A percentile compares a stretch with the other conserved stretches of the same genome.
phyloP scores from a whole-genome alignment of 768 basidiomycete species.

The Rhizopogon roseolus region DNA sequence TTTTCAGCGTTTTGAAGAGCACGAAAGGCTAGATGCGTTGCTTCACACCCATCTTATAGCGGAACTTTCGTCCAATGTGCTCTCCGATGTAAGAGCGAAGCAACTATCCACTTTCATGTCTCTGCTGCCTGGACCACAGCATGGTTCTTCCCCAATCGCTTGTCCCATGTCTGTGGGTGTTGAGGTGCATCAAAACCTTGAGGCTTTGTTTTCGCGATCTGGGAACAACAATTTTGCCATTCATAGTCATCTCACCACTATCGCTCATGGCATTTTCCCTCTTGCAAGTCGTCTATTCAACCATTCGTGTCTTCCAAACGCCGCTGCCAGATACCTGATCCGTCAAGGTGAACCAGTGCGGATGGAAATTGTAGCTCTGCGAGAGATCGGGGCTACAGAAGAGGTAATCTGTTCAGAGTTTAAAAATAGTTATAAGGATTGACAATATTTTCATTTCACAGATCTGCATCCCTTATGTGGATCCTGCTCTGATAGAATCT shows the following conservation, averaged over 20 bases:
- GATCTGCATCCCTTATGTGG: conserved; percentile 75
- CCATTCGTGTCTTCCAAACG: conserved; percentile 77
- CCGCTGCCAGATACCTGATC: conserved; percentile 56
- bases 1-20: conserved; percentile 44
- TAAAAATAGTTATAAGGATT: background rate
- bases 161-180: conserved; percentile 27
- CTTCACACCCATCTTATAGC: conserved; percentile 62
- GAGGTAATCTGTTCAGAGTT: conserved; percentile 44
- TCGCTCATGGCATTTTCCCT: conserved; percentile 76
- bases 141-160: conserved; percentile 20
- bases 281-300: conserved; percentile 78
- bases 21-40: conserved; percentile 57
- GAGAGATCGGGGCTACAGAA: conserved; percentile 50
- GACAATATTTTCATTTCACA: conserved; percentile 21
- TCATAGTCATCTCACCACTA: conserved; percentile 64
- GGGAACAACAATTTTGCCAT: conserved; percentile 81
- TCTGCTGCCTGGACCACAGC: conserved; percentile 39
- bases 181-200: conserved; percentile 14
- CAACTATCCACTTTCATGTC: conserved; percentile 34
- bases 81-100: conserved; percentile 16
- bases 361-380: conserved; percentile 67
- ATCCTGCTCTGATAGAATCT: conserved; percentile 65
- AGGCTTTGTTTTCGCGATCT: conserved; percentile 52
- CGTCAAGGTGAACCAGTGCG: conserved; percentile 28
- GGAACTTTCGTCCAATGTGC: conserved; percentile 19